These are phyloP conservation scores for Hypoxylon sp. DNA, from an alignment of 2,329 filamentous ascomycete genomes.

Conservation along the genomic window DNA sequence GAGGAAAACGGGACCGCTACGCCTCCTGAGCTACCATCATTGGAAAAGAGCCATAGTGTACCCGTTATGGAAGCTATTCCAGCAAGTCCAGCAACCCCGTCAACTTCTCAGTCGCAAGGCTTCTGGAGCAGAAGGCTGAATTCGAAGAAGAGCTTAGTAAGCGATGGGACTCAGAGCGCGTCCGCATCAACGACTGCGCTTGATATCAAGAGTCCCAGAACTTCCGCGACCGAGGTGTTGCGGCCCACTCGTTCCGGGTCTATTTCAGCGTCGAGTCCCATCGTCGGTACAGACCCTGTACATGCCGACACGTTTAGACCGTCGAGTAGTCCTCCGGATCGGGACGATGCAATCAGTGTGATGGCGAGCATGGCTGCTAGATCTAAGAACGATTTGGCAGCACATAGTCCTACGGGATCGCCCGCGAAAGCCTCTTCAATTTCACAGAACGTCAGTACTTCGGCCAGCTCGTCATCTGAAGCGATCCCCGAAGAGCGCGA, in stretches of 20 bases:
- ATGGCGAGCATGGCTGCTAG: conserved; percentile 67
- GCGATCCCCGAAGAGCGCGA: conserved; percentile 38
- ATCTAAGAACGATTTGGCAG: conserved; percentile 62
- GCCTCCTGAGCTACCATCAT: conserved; percentile 59
- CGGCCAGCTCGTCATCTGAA: conserved; percentile 50
- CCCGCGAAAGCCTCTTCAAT: conserved; percentile 48
- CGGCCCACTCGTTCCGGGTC: conserved; percentile 73
- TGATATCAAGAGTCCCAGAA: conserved; percentile 61
- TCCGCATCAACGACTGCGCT: conserved; percentile 65
- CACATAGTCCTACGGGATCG: conserved; percentile 48
- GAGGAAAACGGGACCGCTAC: conserved; percentile 59
- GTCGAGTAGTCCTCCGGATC: conserved; percentile 69
- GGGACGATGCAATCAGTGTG: conserved; percentile 71
- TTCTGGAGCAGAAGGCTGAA: conserved; percentile 67
- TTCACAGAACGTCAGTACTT: conserved; percentile 31
- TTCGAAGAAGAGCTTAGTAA: conserved; percentile 55
- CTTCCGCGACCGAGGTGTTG: conserved; percentile 62
- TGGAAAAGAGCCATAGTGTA: conserved; percentile 71
- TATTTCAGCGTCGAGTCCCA: conserved; percentile 74
- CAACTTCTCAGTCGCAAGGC: conserved; percentile 53
- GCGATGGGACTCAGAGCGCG: conserved; percentile 48
- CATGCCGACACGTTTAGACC: conserved; percentile 76
- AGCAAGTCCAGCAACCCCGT: conserved; percentile 48
- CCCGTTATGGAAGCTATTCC: conserved; percentile 60
- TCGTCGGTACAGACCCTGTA: conserved; percentile 76